Conservation (phyloP, 164 flowering plant species). For the Vitis rotundifolia region DNA sequence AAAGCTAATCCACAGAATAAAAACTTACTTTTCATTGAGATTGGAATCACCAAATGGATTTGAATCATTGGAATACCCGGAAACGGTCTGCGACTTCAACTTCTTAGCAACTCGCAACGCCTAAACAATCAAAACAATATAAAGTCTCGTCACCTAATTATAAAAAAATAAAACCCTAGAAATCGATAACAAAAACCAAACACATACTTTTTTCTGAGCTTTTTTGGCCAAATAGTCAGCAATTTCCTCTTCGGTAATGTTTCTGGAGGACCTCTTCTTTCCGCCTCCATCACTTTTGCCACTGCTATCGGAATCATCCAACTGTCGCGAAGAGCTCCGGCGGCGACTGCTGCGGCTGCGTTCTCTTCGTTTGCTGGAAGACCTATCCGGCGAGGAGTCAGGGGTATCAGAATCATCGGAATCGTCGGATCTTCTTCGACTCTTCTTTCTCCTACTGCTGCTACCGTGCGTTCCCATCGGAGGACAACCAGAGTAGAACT, state of each 20-base stretch:
- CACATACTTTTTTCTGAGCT: slow-evolving; percentile 72
- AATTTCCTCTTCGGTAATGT: slow-evolving; percentile 69
- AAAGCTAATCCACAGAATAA: not conserved
- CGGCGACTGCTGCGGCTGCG: slow-evolving; percentile 12
- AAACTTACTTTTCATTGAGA: slow-evolving; percentile 74
- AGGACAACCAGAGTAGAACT: too few relatives aligned
- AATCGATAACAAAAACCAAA: not conserved
- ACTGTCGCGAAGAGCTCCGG: slow-evolving; percentile 10
- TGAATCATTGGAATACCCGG: slow-evolving; percentile 90
- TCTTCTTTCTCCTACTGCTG: slow-evolving; percentile 16
- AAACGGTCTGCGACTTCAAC: slow-evolving; percentile 63
- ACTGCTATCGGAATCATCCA: slow-evolving; percentile 27
- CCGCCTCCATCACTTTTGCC: slow-evolving; percentile 10
- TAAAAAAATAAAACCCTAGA: slow-evolving; percentile 6
- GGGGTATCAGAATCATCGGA: slow-evolving; percentile 20
- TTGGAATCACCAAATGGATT: slow-evolving; percentile 96
- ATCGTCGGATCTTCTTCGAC: slow-evolving; percentile 15
- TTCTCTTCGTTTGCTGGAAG: slow-evolving; percentile 6
- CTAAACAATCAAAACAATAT: slow-evolving; percentile 27
- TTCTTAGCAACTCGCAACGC: slow-evolving; percentile 79
- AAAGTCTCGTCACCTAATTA: not conserved
- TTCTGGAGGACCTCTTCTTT: slow-evolving; percentile 38
- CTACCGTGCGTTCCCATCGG: slow-evolving; percentile 16
- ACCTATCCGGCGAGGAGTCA: slow-evolving; percentile 14
- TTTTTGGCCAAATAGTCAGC: slow-evolving; percentile 67